These are phyloP conservation scores for Aspergillus wentii DNA, from an alignment of 495 filamentous ascomycete species.

Conservation along the genomic window DNA sequence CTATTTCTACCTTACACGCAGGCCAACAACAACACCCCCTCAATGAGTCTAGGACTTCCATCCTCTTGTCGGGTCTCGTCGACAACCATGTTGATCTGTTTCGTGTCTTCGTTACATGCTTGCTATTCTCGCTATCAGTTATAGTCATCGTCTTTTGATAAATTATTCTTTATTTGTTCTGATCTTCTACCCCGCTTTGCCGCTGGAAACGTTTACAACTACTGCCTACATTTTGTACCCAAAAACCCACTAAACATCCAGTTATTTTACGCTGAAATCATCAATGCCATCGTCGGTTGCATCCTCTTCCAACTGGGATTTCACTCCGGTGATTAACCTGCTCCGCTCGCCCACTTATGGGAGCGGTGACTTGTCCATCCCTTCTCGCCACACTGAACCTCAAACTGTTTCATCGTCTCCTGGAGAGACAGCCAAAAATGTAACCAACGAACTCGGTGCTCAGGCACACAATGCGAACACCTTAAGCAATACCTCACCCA, in stretches of 20 bases:
- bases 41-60: constrained; percentile 3
- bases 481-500: constrained; percentile 8
- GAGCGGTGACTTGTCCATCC: constrained; percentile 7
- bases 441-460: neutral
- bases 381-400: constrained; percentile 9
- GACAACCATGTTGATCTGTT: constrained; percentile 16
- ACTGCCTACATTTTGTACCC: too few relatives aligned
- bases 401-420: neutral
- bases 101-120: constrained; percentile 3
- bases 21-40: too few relatives aligned
- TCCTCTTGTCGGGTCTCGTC: constrained; percentile 8
- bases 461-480: neutral
- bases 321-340: constrained; percentile 44
- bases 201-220: neutral
- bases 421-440: constrained; percentile 7
- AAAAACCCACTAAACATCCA: too few relatives aligned
- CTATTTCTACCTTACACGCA: neutral
- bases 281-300: constrained; percentile 22
- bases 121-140: neutral
- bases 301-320: constrained; percentile 39
- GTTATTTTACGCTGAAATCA: too few relatives aligned
- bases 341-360: constrained; percentile 33
- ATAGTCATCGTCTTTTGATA: neutral
- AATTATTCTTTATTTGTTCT: constrained; percentile 1
- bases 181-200: neutral